Conservation (phyloP, 2,329 filamentous ascomycete species). For the Trichoderma polysporum region DNA sequence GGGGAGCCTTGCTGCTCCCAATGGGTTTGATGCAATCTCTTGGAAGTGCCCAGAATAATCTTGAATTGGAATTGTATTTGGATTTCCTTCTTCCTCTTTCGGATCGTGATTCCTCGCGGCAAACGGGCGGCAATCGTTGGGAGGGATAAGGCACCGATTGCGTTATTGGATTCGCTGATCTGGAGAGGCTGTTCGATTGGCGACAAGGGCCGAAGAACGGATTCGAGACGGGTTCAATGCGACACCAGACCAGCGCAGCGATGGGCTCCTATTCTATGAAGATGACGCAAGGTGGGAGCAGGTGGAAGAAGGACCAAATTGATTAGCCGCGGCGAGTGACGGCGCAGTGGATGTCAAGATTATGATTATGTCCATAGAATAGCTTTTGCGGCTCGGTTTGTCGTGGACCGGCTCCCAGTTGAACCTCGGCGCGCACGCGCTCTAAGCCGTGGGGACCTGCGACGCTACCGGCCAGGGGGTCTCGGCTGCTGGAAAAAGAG, state of each 20-base stretch:
- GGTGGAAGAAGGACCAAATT: not conserved
- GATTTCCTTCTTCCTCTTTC: not conserved
- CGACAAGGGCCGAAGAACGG: not conserved
- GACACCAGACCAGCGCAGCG: not conserved
- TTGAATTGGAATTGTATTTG: not conserved
- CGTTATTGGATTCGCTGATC: not conserved
- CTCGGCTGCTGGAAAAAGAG: conserved; percentile 18
- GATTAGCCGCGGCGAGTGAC: not conserved
- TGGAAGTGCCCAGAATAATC: not conserved
- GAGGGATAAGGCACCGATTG: not conserved
- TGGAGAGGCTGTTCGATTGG: not conserved
- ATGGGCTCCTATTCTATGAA: not conserved
- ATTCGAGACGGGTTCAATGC: not conserved
- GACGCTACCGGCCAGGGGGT: conserved; percentile 15
- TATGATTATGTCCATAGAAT: not conserved
- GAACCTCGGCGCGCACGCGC: conserved; percentile 23
- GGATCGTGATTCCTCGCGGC: not conserved
- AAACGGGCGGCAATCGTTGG: not conserved
- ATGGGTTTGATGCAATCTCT: not conserved
- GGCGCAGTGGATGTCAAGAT: conserved; percentile 3
- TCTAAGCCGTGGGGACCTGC: conserved; percentile 7
- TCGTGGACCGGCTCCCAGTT: conserved; percentile 16
- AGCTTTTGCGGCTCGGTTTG: conserved; percentile 13
- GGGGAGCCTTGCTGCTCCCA: conserved; percentile 17
- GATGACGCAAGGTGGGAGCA: not conserved